Evolutionary conservation across 352 stramenopile species (phyloP), one percentile per base, ranked within the genome.

Genomic region (Phytophthora colocasiae): DNA sequence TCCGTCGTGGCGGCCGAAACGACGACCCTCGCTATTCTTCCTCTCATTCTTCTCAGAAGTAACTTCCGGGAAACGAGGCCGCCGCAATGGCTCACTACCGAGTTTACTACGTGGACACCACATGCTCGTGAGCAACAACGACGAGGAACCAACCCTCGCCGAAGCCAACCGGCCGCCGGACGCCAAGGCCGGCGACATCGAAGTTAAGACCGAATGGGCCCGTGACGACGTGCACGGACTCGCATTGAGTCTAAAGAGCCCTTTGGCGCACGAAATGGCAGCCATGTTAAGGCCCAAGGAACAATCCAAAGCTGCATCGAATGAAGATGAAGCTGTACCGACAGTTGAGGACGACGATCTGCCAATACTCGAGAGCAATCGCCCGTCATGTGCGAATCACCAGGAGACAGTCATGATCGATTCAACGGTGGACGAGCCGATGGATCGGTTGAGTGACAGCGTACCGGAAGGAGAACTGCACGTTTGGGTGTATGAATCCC

Each of bases 401-500:
- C 53, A 47, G 5, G 52, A 63, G 19, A 43, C 58, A 3, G 38
- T 69, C n/a, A 45, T 68, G 44, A 17, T 69, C 8, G 22, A 41
- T n/a, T 69, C 63, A 12, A 50, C 46, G 4, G 15, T 36, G 40
- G 55, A 68, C 31, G 69, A 74, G 24, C 39, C 39, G 6, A 41
- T 56, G 32, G 59, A 66, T 41, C 59, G 58, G n/a, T 31, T 71
- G 19, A 73, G 69, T 41, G 69, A 77, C 29, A 65, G 34, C 9
- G 58, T 74, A 26, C 65, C 55, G 4, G 66, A 72, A 59, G 70
- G 70, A 11, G 68, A 77, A 39, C 58, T 91, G 40, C 75, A 83
- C 40, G 61, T 89, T 12, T 84, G 78, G 69, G 73, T 89, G 6
- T 87, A 82, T 47, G 69, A 86, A 52, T 80, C 80, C 22, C 66